Evolutionary conservation across 2,329 filamentous ascomycete species (phyloP).

Genomic region (Hansfordia pulvinata): DNA sequence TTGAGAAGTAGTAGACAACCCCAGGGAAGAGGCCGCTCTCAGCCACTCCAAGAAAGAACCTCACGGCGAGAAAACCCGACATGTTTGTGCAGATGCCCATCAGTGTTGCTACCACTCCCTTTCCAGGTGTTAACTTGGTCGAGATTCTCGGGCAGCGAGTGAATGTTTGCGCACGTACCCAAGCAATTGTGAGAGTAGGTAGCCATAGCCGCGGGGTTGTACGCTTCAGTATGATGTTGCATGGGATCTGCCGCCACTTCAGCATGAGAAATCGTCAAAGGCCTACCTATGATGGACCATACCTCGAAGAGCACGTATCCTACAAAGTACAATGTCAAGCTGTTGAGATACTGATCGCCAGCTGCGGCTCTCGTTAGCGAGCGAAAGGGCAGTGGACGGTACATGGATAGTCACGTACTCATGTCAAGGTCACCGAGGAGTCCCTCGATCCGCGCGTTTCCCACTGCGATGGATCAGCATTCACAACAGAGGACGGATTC

Average conservation of each 20-base stretch:
- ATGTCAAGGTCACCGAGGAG: slow-evolving; percentile 36
- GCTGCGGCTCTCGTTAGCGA: slow-evolving; percentile 17
- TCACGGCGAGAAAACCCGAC: slow-evolving; percentile 34
- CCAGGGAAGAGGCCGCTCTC: slow-evolving; percentile 39
- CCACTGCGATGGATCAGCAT: slow-evolving; percentile 27
- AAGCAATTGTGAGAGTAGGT: slow-evolving; percentile 39
- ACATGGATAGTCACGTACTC: slow-evolving; percentile 24
- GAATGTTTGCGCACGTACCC: slow-evolving; percentile 17
- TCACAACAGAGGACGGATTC: not conserved
- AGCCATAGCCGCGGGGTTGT: slow-evolving; percentile 45
- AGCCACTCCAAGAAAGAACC: slow-evolving; percentile 41
- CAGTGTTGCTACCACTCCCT: slow-evolving; percentile 36
- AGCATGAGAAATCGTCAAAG: slow-evolving; percentile 2
- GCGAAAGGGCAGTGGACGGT: slow-evolving; percentile 7
- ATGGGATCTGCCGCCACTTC: slow-evolving; percentile 30
- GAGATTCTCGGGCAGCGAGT: not conserved
- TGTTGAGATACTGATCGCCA: slow-evolving; percentile 50
- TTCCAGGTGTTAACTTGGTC: slow-evolving; percentile 1
- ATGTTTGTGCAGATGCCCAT: slow-evolving; percentile 34
- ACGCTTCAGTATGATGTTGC: slow-evolving; percentile 47
- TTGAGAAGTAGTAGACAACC: slow-evolving; percentile 33
- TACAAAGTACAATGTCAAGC: slow-evolving; percentile 53
- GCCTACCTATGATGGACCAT: slow-evolving; percentile 1
- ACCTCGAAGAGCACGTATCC: slow-evolving; percentile 45
- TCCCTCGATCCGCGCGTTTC: slow-evolving; percentile 43